Evolutionary conservation across 306 rosid species (phyloP).

Genomic region (Ormosia semicastrata): DNA sequence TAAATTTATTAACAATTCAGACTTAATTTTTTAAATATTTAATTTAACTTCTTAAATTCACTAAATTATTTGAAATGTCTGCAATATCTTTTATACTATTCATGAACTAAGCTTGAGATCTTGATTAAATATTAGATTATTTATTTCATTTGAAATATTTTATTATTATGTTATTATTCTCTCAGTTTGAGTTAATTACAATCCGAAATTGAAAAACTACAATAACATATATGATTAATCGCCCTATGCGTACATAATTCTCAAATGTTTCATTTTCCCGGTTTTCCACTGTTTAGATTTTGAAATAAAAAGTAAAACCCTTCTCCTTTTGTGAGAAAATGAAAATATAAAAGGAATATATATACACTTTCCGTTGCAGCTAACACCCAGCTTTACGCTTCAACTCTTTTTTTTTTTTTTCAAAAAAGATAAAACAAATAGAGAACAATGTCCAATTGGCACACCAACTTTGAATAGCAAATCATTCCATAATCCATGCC

Average conservation of each 20-base stretch:
- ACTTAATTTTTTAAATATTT: neutral
- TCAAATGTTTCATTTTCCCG: neutral
- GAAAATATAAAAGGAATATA: neutral
- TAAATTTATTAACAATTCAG: neutral
- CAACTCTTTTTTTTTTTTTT: neutral
- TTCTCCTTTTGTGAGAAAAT: neutral
- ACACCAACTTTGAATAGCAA: constrained; percentile 22
- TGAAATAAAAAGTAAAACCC: neutral
- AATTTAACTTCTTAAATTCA: neutral
- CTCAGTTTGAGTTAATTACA: no score
- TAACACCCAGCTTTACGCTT: neutral
- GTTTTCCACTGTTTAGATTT: neutral
- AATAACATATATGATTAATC: no score
- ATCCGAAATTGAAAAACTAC: no score
- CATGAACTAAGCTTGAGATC: neutral
- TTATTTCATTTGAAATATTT: no score
- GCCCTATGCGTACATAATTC: neutral
- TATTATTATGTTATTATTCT: no score
- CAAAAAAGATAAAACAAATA: neutral
- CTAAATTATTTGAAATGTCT: neutral
- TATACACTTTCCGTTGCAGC: neutral
- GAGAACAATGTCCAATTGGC: neutral
- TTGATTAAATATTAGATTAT: no score
- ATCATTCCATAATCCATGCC: constrained; percentile 37
- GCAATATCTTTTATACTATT: neutral